Conservation (phyloP, 31 red algal genomes). For the Porphyra umbilicalis region DNA sequence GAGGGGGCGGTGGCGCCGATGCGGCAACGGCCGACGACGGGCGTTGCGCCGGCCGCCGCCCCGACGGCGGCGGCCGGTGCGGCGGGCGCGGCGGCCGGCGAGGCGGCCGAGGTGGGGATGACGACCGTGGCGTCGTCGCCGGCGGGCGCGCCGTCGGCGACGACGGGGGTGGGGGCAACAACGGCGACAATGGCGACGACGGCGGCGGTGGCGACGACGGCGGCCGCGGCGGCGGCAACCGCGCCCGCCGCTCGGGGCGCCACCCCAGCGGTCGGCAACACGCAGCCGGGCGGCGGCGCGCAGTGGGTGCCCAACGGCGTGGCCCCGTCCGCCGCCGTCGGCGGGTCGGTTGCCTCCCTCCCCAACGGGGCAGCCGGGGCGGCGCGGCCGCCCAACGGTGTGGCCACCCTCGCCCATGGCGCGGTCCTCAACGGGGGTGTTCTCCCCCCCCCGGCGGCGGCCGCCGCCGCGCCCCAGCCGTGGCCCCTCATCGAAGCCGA, state of each 20-base stretch:
- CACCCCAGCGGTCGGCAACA: neutral
- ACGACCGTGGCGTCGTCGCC: no score
- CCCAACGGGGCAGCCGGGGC: neutral
- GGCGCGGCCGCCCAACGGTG: neutral
- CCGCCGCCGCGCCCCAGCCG: neutral
- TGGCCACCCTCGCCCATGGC: neutral
- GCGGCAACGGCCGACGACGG: no score
- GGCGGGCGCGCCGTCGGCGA: neutral
- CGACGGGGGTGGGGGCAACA: neutral
- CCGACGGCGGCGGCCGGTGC: no score
- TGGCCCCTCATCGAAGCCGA: neutral
- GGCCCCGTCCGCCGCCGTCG: neutral
- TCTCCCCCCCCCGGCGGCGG: neutral
- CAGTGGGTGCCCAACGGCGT: neutral
- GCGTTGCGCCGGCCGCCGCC: neutral
- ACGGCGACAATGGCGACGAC: neutral
- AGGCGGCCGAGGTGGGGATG: no score
- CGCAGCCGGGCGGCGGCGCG: neutral
- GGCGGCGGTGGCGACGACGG: neutral
- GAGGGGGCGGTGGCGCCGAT: no score
- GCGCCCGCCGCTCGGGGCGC: no score
- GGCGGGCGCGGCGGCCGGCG: no score
- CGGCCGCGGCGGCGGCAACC: neutral
- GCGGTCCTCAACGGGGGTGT: no score
- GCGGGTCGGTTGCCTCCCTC: neutral